Conservation (phyloP, 148 eudicot genomes). For the Fagopyrum esculentum region DNA sequence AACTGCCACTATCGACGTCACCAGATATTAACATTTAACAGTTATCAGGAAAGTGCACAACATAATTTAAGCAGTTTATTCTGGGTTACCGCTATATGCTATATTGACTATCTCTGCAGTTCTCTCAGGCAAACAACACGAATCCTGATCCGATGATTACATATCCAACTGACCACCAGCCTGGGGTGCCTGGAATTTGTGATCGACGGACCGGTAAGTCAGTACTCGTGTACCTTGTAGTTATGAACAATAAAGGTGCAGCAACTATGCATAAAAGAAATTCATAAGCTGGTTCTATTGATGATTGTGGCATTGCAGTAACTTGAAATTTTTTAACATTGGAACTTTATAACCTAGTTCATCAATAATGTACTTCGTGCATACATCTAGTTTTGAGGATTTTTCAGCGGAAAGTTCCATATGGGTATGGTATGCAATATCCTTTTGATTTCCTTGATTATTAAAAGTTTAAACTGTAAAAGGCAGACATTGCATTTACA, state of each 20-base stretch:
- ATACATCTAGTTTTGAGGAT: not conserved
- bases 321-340: not conserved
- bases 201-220: constrained; percentile 60
- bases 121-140: constrained; percentile 35
- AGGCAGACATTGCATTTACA: constrained; percentile 2
- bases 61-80: not conserved
- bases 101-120: not conserved
- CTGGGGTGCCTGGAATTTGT: constrained; percentile 50
- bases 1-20: not conserved
- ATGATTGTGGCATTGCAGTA: not conserved
- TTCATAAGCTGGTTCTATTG: constrained; percentile 1
- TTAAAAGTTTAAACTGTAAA: not conserved
- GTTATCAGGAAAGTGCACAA: not conserved
- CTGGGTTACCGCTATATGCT: not conserved
- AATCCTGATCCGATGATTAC: constrained; percentile 23
- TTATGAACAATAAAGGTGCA: not conserved
- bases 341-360: not conserved
- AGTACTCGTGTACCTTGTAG: not conserved
- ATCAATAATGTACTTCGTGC: not conserved
- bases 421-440: not conserved
- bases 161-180: constrained; percentile 31
- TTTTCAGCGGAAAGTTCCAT: not conserved
- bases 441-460: not conserved
- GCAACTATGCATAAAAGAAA: not conserved
- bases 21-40: not conserved